Evolutionary conservation across 805 yeast genomes (phyloP).

Genomic region (Metschnikowia lochheadii): DNA sequence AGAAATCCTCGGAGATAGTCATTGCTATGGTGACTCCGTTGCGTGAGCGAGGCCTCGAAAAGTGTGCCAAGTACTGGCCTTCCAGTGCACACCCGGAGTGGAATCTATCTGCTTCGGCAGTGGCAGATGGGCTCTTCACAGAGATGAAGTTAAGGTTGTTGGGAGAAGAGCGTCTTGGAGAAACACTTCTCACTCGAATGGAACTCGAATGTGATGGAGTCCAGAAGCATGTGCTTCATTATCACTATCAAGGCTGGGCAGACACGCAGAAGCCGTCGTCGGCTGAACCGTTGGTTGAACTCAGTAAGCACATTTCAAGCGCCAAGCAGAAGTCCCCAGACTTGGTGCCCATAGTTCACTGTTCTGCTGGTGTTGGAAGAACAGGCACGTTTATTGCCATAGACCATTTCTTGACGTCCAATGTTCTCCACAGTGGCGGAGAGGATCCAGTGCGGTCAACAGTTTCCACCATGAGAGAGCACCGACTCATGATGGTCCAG

Average conservation of each 20-base stretch:
- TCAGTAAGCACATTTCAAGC: constrained; percentile 8
- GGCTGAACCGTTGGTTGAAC: constrained; percentile 13
- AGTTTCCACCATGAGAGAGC: constrained; percentile 26
- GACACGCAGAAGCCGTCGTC: constrained; percentile 16
- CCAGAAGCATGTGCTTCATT: constrained; percentile 19
- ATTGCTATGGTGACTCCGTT: constrained; percentile 39
- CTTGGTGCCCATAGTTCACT: constrained; percentile 49
- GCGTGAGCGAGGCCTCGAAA: constrained; percentile 13
- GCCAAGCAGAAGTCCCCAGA: constrained; percentile 6
- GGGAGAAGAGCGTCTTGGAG: constrained; percentile 18
- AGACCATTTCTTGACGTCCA: constrained; percentile 25
- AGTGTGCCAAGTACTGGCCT: constrained; percentile 24
- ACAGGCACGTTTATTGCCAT: constrained; percentile 67
- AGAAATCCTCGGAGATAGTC: constrained; percentile 23
- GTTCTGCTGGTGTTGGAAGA: constrained; percentile 97
- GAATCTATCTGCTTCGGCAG: constrained; percentile 18
- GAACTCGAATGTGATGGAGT: constrained; percentile 17
- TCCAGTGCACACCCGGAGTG: constrained; percentile 12
- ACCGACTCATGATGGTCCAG: constrained; percentile 44
- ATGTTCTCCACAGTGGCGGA: neutral
- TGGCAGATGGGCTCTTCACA: constrained; percentile 22
- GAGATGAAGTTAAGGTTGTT: constrained; percentile 16
- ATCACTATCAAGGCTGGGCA: constrained; percentile 16
- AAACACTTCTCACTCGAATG: constrained; percentile 26
- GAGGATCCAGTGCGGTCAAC: constrained; percentile 28